Evolutionary conservation across 257 asterid species (phyloP), one percentile per base, ranked within the genome.

Genomic region (Gardenia jasminoides): DNA sequence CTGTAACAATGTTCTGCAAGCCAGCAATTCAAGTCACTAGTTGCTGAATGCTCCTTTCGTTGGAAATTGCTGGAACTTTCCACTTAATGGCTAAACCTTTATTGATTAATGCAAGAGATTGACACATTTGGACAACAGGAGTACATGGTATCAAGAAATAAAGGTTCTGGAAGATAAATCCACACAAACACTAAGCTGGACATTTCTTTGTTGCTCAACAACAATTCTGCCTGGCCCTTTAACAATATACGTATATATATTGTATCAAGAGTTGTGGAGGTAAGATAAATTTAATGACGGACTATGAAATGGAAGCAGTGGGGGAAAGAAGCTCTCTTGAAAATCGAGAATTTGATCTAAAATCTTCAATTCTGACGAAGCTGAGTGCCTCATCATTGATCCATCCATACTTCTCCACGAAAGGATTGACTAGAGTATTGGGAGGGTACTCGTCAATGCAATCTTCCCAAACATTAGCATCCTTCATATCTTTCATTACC

Each of bases 381-480:
- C 84, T 85, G 64, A 86, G 44, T n/a, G 44, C 16, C 20, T 85
- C 85, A 15, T 86, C 88, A 54, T 86, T 68, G 62, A 89, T 65
- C 91, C 93, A 84, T 24, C 86, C 90, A 75, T 79, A 89, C 74
- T 76, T 86, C 52, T 90, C 87, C 12, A 44, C 17, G 58, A 79
- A 88, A 31, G 92, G 92, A 62, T 90, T 90, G 26, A 39, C 50
- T 11, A 80, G 39, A 28, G 36, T 58, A 30, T 46, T 16, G 10
- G 85, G 86, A 61, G 93, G 93, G 72, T 88, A 88, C 9, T 61
- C 31, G 20, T 80, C 71, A 33, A 90, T 72, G 81, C 88, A 87
- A 41, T 88, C 92, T 54, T 76, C 68, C 92, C 92, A 90, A 6
- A 84, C 93, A 77, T 84, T 86, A 0, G 47, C 46, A 83, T 88